Evolutionary conservation across 441 rosid species (phyloP).

Genomic region (Pelargonium australe): DNA sequence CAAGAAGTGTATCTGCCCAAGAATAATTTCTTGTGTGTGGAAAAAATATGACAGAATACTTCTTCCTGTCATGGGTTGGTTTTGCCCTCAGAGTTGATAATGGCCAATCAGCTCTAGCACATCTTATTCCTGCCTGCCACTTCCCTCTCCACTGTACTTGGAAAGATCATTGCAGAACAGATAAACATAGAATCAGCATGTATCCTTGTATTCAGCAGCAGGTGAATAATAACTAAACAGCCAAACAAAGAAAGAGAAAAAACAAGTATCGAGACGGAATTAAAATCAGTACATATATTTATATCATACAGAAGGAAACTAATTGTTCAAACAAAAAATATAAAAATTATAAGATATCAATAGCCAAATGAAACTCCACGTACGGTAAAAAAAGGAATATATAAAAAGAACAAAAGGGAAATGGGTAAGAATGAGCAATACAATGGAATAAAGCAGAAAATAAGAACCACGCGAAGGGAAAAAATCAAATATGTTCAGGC

Average conservation of each 20-base stretch:
- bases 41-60: conserved; percentile 81
- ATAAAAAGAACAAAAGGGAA: too few species aligned
- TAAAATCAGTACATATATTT: too few species aligned
- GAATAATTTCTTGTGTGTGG: conserved; percentile 95
- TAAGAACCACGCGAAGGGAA: neutral
- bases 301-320: too few species aligned
- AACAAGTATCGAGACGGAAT: too few species aligned
- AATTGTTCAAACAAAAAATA: too few species aligned
- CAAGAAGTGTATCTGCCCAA: conserved; percentile 96
- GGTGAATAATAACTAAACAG: neutral
- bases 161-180: conserved; percentile 21
- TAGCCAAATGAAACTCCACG: too few species aligned
- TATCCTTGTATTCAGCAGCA: conserved; percentile 9
- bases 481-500: conserved; percentile 8
- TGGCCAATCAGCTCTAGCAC: conserved; percentile 94
- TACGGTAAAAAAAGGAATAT: too few species aligned
- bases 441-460: neutral
- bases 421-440: neutral
- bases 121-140: conserved; percentile 97
- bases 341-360: too few species aligned
- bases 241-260: too few species aligned
- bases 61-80: conserved; percentile 89
- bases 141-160: conserved; percentile 89
- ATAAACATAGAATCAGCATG: conserved; percentile 18
- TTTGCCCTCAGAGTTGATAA: conserved; percentile 81